Evolutionary conservation across 1,284 basidiomycete species (phyloP).

Genomic region (Cystobasidiaceae sp.): DNA sequence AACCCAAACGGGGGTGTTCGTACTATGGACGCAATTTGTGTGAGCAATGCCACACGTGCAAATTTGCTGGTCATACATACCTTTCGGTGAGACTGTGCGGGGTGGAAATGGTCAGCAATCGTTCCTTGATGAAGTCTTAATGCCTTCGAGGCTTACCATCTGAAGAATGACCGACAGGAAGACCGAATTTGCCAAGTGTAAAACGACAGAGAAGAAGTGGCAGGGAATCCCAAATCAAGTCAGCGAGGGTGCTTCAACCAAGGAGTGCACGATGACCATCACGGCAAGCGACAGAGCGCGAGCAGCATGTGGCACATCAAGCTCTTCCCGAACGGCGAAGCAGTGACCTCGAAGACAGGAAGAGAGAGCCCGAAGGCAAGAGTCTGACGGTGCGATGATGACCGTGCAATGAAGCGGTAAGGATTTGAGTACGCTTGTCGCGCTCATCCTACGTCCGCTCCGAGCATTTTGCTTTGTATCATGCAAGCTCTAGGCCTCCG

Average conservation of each 20-base stretch:
- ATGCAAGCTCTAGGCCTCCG: too few relatives aligned
- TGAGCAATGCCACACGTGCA: too few relatives aligned
- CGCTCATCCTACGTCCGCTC: too few relatives aligned
- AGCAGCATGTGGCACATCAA: slow-evolving; percentile 2
- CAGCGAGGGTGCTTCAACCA: slow-evolving; percentile 30
- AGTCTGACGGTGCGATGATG: too few relatives aligned
- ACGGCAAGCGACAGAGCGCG: too few relatives aligned
- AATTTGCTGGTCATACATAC: background rate
- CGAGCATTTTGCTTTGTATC: too few relatives aligned
- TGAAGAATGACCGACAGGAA: too few relatives aligned
- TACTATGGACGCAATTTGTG: slow-evolving; percentile 62
- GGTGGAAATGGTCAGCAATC: background rate
- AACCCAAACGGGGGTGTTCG: slow-evolving; percentile 92
- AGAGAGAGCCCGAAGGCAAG: slow-evolving; percentile 7
- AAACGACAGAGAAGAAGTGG: background rate
- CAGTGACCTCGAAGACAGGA: slow-evolving; percentile 27
- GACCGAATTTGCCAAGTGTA: too few relatives aligned
- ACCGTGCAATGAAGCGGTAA: too few relatives aligned
- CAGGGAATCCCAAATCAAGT: slow-evolving; percentile 1
- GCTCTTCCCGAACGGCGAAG: background rate
- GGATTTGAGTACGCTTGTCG: too few relatives aligned
- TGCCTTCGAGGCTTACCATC: slow-evolving; percentile 22
- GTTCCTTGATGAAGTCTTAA: too few relatives aligned
- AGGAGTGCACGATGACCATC: background rate
- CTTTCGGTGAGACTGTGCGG: slow-evolving; percentile 13